Conservation (phyloP, 768 basidiomycete genomes). For the Boletus sensibilis region DNA sequence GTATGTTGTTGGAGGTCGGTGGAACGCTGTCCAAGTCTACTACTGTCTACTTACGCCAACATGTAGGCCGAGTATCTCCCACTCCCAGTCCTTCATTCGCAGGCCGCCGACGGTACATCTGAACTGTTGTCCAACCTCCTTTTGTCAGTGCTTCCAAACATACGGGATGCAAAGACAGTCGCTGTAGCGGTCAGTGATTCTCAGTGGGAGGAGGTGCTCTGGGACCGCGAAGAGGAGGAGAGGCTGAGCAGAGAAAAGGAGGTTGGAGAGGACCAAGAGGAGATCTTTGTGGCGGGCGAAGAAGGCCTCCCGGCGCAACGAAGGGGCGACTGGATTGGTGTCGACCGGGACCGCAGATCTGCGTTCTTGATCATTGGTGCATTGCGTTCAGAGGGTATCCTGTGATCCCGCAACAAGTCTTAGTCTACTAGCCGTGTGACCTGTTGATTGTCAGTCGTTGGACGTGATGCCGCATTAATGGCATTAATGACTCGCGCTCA, state of each 20-base stretch:
- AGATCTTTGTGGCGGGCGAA: constrained; percentile 62
- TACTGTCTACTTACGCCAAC: not conserved
- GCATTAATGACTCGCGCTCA: not conserved
- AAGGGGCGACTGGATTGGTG: constrained; percentile 71
- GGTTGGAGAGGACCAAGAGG: constrained; percentile 36
- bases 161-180: constrained; percentile 69
- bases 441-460: not conserved
- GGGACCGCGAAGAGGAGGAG: constrained; percentile 68
- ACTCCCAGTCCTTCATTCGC: constrained; percentile 63
- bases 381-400: constrained; percentile 66
- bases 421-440: constrained; percentile 21
- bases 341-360: constrained; percentile 75
- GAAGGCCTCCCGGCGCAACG: constrained; percentile 49
- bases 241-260: constrained; percentile 27
- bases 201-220: constrained; percentile 81
- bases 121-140: constrained; percentile 74
- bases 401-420: constrained; percentile 24
- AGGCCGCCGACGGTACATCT: constrained; percentile 64
- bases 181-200: constrained; percentile 76
- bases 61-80: constrained; percentile 82
- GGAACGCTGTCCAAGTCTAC: not conserved
- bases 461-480: not conserved
- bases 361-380: constrained; percentile 80
- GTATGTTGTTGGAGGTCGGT: constrained; percentile 81
- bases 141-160: constrained; percentile 70